phyloP scores from a whole-genome alignment of 176 grass and related monocot species.

The Ensete glaucum region DNA sequence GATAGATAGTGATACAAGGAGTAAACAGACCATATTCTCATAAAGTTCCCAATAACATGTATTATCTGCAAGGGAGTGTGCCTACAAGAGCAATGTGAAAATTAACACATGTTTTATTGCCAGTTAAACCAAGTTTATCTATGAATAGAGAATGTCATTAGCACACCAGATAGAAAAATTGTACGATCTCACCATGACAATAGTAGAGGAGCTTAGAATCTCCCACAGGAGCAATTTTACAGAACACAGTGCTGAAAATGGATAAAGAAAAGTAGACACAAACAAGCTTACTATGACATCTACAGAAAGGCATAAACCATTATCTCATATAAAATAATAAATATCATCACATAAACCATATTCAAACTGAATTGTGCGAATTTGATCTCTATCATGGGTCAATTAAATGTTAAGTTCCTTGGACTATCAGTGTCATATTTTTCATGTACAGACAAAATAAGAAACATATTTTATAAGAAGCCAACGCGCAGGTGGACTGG shows the following conservation, averaged over 20 bases:
- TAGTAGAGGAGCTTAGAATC: too few species aligned
- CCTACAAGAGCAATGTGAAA: slow-evolving; percentile 27
- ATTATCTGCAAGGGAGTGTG: slow-evolving; percentile 74
- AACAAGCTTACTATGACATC: too few species aligned
- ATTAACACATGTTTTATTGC: neutral
- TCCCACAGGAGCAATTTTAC: too few species aligned
- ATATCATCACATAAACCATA: neutral
- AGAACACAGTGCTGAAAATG: too few species aligned
- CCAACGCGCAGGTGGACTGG: neutral
- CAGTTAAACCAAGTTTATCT: neutral
- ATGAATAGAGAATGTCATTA: too few species aligned
- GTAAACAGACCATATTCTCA: slow-evolving; percentile 86
- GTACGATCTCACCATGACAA: too few species aligned
- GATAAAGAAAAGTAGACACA: too few species aligned
- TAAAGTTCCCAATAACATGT: slow-evolving; percentile 69
- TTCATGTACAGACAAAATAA: neutral
- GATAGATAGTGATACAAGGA: slow-evolving; percentile 38
- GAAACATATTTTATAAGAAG: neutral
- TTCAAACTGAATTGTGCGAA: neutral
- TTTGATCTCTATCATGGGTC: neutral
- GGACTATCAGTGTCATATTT: neutral
- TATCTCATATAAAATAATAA: too few species aligned
- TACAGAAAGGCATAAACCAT: too few species aligned
- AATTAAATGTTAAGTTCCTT: neutral
- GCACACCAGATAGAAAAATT: too few species aligned